Evolutionary conservation across 2,329 filamentous ascomycete species (phyloP), one percentile per base, ranked within the genome.

Genomic region (Pseudocercospora ulei): DNA sequence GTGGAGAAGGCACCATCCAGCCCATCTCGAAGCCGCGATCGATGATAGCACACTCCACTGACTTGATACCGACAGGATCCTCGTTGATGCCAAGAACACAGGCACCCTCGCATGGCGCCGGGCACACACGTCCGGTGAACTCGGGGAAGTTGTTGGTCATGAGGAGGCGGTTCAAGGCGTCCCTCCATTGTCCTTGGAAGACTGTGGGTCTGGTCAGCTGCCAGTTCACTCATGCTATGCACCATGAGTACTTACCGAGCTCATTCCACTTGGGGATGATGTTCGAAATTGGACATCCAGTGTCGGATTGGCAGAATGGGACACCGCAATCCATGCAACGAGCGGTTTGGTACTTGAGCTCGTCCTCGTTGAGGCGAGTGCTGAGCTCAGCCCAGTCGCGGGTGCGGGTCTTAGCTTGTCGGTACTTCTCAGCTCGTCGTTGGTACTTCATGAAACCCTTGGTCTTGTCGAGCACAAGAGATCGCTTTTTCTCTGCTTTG

Each of bases 61-160:
- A 94, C 70, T 96, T 96, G 72, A 96, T 96, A 50, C 88, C 88
- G 24, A 96, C 88, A 3, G 88, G 87, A 53, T 95, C 87, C 61
- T 94, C 87, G 57, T 92, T 95, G 66, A 96, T 96, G 31, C 88
- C 88, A 29, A 96, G 73, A 44, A 95, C 88, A 58, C 88, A 96
- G 43, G 88, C 86, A 62, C 88, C 88, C 64, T 96, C 88, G 56
- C 88, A 96, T 63, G 88, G 88, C 57, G 88, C 88, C 43, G 88
- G 88, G 65, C 88, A 96, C 43, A 95, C 88, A 68, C 88, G 87
- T 40, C 88, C 88, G 53, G 88, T 96, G 63, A 95, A 95, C 61
- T 96, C 88, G 3, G 88, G 88, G 72, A 96, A 95, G 67, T 95
- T 95, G 70, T 96, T 95, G 50, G 88, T 95, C 82, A 92, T 88